Percentiles rank a stretch among this genome's conserved stretches.
Conservation (phyloP, 2,329 filamentous ascomycete genomes). For the Fusarium lateritium region DNA sequence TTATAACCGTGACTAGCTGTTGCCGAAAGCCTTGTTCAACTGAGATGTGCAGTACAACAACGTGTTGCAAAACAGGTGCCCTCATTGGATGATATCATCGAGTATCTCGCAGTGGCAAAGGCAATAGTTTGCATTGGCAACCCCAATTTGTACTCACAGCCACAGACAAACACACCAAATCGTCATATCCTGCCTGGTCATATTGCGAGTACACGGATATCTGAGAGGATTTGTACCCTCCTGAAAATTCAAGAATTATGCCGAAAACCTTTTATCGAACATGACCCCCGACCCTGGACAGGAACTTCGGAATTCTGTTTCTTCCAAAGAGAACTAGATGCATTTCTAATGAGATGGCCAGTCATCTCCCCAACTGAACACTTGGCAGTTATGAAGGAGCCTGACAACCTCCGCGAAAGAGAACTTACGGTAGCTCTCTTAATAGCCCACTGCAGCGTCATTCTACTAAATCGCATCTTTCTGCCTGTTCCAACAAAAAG, state of each 20-base stretch:
- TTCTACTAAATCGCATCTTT: conserved; percentile 15
- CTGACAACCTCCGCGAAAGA: neutral
- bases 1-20: neutral
- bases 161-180: neutral
- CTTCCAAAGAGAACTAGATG: neutral
- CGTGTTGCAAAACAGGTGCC: neutral
- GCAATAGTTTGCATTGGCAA: neutral
- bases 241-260: neutral
- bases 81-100: neutral
- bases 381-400: neutral
- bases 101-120: neutral
- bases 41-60: neutral
- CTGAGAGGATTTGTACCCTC: neutral
- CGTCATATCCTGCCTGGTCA: neutral
- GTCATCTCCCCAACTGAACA: neutral
- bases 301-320: neutral
- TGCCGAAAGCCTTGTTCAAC: neutral
- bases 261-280: neutral
- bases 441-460: conserved; percentile 17
- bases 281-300: neutral
- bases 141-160: neutral
- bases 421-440: neutral
- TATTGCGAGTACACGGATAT: neutral
- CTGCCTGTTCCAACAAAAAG: conserved; percentile 12
- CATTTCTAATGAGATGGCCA: neutral